Conservation (phyloP, 2,329 filamentous ascomycete species). For the Diaporthe sp. region DNA sequence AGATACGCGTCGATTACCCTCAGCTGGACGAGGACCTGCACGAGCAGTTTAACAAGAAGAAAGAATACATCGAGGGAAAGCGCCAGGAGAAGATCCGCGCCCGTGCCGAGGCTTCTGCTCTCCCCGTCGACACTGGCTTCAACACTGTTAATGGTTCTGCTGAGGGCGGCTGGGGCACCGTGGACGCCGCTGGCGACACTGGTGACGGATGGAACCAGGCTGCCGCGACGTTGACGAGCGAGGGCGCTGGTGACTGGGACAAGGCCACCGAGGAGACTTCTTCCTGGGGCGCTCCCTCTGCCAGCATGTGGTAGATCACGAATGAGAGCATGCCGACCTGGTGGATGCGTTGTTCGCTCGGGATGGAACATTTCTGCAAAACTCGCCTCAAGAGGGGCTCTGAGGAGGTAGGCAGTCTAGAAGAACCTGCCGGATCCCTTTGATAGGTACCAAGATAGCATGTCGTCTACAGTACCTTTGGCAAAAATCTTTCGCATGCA, state of each 20-base stretch:
- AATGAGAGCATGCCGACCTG: not conserved
- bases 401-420: not conserved
- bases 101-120: conserved; percentile 1
- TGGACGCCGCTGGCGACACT: not conserved
- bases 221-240: not conserved
- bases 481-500: not conserved
- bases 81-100: conserved; percentile 24
- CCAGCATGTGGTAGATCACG: not conserved
- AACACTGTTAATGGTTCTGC: not conserved
- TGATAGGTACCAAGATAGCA: not conserved
- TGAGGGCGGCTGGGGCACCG: conserved; percentile 22
- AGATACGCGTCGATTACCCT: conserved; percentile 29
- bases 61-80: conserved; percentile 32
- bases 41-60: conserved; percentile 34
- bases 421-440: not conserved
- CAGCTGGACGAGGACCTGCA: conserved; percentile 32
- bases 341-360: not conserved
- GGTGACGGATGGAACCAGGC: conserved; percentile 11
- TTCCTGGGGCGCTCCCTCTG: not conserved
- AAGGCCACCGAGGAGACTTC: not conserved
- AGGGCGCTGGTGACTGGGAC: not conserved
- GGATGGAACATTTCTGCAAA: not conserved
- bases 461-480: not conserved
- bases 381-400: not conserved
- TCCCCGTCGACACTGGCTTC: not conserved